Conservation (phyloP, 306 rosid genomes). For the Comarum palustre region DNA sequence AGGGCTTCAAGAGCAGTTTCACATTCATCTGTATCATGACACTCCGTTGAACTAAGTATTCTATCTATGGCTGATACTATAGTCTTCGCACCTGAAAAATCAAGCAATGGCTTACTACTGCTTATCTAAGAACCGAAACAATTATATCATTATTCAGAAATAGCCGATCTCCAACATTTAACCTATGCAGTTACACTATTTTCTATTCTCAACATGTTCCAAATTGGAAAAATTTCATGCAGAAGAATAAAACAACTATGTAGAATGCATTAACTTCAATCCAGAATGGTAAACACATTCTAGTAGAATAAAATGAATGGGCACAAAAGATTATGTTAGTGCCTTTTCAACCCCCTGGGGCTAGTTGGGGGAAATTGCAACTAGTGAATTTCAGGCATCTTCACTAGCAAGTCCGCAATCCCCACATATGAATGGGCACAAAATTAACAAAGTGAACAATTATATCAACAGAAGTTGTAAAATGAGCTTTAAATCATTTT, state of each 20-base stretch:
- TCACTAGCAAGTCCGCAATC: neutral
- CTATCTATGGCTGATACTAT: constrained; percentile 64
- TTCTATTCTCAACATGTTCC: neutral
- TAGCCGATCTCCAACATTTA: neutral
- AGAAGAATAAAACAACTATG: neutral
- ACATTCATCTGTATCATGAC: constrained; percentile 59
- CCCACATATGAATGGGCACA: no score
- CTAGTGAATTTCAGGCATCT: neutral
- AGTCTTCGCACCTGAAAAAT: constrained; percentile 53
- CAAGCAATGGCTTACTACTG: neutral
- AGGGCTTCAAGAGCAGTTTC: constrained; percentile 90
- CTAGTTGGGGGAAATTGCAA: neutral
- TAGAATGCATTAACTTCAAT: neutral
- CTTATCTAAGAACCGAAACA: neutral
- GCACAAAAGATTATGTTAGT: neutral
- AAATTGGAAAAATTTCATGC: neutral
- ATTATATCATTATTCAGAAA: neutral
- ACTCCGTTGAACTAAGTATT: constrained; percentile 51
- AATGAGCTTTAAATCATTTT: neutral
- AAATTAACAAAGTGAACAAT: neutral
- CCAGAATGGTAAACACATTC: neutral
- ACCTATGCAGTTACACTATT: neutral
- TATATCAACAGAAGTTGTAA: neutral
- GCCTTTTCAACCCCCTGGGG: neutral
- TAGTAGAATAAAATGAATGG: no score